Evolutionary conservation across 176 grass and related monocot genomes (phyloP).

Genomic region (Bromus sterilis): DNA sequence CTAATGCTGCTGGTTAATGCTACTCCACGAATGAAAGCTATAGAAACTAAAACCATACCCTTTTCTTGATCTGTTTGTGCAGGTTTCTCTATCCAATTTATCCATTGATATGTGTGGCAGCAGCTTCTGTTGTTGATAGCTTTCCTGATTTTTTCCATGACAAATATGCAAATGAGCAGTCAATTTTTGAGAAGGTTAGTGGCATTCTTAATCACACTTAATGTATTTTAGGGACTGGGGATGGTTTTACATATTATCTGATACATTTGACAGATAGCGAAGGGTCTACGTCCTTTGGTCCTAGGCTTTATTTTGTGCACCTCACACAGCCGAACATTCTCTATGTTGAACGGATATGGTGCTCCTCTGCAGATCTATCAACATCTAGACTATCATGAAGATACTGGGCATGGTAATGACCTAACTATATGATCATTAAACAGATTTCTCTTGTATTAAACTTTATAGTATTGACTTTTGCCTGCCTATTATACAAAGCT

Average conservation of each 20-base stretch:
- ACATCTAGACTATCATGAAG: slow-evolving; percentile 88
- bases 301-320: slow-evolving; percentile 91
- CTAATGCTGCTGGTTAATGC: neutral
- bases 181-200: slow-evolving; percentile 64
- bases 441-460: neutral
- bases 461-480: neutral
- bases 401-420: slow-evolving; percentile 65
- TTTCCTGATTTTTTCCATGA: slow-evolving; percentile 87
- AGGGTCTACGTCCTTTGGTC: slow-evolving; percentile 74
- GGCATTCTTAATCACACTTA: neutral
- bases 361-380: slow-evolving; percentile 91
- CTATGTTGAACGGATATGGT: slow-evolving; percentile 93
- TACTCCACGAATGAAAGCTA: neutral
- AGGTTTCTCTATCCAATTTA: slow-evolving; percentile 99
- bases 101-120: slow-evolving; percentile 89
- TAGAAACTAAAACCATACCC: neutral
- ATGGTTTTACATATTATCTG: slow-evolving; percentile 18
- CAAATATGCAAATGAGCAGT: slow-evolving; percentile 69
- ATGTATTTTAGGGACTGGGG: neutral
- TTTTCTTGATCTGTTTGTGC: slow-evolving; percentile 24
- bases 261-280: slow-evolving; percentile 69
- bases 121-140: slow-evolving; percentile 76
- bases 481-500: neutral
- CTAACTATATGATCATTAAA: neutral
- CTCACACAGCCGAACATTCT: slow-evolving; percentile 95